A percentile compares a stretch with the other conserved stretches of the same genome.
Evolutionary conservation across 2,329 filamentous ascomycete species (phyloP).

Genomic region (Beauveria bassiana): DNA sequence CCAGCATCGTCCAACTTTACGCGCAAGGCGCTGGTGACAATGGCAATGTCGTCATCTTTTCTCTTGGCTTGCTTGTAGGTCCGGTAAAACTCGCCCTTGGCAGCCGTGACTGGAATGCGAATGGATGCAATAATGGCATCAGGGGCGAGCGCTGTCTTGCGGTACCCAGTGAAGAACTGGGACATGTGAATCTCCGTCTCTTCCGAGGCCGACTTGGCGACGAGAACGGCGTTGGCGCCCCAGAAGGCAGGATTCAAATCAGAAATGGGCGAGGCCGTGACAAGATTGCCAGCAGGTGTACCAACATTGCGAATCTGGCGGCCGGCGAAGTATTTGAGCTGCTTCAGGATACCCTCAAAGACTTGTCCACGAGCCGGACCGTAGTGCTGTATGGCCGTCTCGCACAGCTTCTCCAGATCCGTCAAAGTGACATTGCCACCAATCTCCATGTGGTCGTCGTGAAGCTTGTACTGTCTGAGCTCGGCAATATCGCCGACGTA

Average conservation of each 20-base stretch:
- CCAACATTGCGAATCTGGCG: constrained; percentile 96
- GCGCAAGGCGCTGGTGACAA: constrained; percentile 81
- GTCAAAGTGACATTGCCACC: constrained; percentile 90
- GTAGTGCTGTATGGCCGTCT: constrained; percentile 72
- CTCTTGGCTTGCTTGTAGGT: constrained; percentile 95
- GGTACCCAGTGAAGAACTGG: constrained; percentile 87
- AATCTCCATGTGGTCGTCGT: constrained; percentile 77
- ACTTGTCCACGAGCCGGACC: constrained; percentile 65
- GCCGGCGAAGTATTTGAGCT: constrained; percentile 90
- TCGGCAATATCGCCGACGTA: constrained; percentile 92
- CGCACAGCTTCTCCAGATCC: constrained; percentile 79
- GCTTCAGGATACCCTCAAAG: constrained; percentile 86
- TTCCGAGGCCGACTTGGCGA: constrained; percentile 67
- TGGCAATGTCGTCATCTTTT: constrained; percentile 97
- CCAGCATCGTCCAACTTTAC: constrained; percentile 63
- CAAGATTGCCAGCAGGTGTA: constrained; percentile 88
- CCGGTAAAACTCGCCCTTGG: constrained; percentile 74
- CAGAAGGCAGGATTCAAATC: constrained; percentile 93
- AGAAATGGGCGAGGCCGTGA: constrained; percentile 91
- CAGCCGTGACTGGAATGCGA: constrained; percentile 68
- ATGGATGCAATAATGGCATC: constrained; percentile 83
- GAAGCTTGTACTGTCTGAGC: constrained; percentile 71
- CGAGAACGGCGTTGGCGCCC: constrained; percentile 71
- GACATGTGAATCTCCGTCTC: constrained; percentile 86
- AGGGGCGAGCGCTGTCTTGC: constrained; percentile 69